Percentiles rank a stretch among this genome's conserved stretches.
Evolutionary conservation across 176 grass and related monocot genomes (phyloP).

Genomic region (Triticum dicoccoides): DNA sequence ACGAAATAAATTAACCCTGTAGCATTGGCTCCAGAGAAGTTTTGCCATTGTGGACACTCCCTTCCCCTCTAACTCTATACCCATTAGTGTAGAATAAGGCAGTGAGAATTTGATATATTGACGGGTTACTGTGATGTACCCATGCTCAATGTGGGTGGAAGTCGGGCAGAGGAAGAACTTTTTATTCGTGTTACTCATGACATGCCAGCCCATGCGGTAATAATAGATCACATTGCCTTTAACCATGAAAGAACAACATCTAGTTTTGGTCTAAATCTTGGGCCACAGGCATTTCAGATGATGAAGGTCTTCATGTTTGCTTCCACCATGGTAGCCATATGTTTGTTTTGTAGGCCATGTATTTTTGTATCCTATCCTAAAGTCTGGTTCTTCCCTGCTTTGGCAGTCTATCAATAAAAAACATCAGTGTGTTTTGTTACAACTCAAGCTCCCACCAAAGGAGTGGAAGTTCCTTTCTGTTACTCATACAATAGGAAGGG

Average conservation of each 20-base stretch:
- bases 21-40: background rate
- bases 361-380: slow-evolving; percentile 28
- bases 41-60: background rate
- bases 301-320: background rate
- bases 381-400: slow-evolving; percentile 28
- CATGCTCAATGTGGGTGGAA: background rate
- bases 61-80: background rate
- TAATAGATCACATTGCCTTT: background rate
- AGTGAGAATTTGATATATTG: background rate
- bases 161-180: background rate
- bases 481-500: slow-evolving; percentile 91
- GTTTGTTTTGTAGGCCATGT: slow-evolving; percentile 2
- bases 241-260: background rate
- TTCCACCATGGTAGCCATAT: background rate
- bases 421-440: slow-evolving; percentile 73
- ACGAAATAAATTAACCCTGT: background rate
- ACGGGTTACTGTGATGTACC: background rate
- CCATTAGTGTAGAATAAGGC: background rate
- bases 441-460: slow-evolving; percentile 67
- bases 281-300: background rate
- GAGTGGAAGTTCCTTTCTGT: slow-evolving; percentile 93
- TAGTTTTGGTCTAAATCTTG: background rate
- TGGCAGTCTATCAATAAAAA: slow-evolving; percentile 89
- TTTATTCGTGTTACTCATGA: background rate
- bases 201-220: background rate